A percentile compares a stretch with the other conserved stretches of the same genome.
Evolutionary conservation across 169 alveolate genomes (phyloP).

Genomic region (Plasmodium adleri): DNA sequence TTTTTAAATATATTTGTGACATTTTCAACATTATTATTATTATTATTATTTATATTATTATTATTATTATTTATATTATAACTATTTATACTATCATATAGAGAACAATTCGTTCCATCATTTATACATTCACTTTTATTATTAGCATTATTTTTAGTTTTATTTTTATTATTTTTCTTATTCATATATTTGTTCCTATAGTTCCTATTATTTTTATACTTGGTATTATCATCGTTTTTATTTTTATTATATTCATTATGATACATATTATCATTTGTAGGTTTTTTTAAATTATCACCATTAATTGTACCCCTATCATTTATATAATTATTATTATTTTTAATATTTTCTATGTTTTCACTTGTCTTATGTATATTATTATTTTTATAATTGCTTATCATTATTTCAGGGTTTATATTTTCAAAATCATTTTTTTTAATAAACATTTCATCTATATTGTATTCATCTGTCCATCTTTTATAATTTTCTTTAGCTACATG

Average conservation of each 20-base stretch:
- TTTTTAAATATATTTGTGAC: neutral
- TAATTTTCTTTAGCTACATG: too few relatives aligned
- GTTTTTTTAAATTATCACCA: neutral
- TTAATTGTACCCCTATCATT: neutral
- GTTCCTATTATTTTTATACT: constrained; percentile 9
- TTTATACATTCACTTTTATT: constrained; percentile 17
- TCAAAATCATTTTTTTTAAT: too few relatives aligned
- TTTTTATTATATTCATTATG: constrained; percentile 1
- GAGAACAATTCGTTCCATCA: neutral
- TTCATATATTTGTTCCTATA: neutral
- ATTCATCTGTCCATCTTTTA: too few relatives aligned
- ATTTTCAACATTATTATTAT: constrained; percentile 1
- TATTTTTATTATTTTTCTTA: neutral
- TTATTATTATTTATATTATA: constrained; percentile 30
- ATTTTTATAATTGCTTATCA: too few relatives aligned
- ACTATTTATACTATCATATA: too few relatives aligned
- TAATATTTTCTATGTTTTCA: neutral
- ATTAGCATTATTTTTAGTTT: constrained; percentile 2
- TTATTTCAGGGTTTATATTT: too few relatives aligned
- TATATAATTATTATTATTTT: neutral
- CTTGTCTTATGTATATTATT: neutral
- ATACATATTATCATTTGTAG: neutral
- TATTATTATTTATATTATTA: constrained; percentile 13
- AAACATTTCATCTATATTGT: too few relatives aligned
- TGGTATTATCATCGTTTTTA: neutral